A percentile compares a stretch with the other conserved stretches of the same genome.
Conservation (phyloP, 371 early-diverging fungal species). For the Rhizopus sp. region DNA sequence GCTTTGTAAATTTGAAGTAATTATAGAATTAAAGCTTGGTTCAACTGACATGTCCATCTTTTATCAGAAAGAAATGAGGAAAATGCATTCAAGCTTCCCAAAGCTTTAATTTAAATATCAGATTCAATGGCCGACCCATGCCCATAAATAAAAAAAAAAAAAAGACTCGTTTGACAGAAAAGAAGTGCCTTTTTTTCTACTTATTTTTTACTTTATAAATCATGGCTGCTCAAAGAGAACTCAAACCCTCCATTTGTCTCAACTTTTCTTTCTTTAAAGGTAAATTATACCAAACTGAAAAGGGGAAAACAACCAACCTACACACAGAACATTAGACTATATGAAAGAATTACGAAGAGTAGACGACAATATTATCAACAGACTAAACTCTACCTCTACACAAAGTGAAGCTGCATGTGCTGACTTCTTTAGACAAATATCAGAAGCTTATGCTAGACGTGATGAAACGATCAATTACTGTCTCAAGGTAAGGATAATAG, state of each 20-base stretch:
- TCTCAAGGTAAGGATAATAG: slow-evolving; percentile 51
- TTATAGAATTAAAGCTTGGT: slow-evolving; percentile 11
- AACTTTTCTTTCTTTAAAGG: slow-evolving; percentile 77
- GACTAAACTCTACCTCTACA: slow-evolving; percentile 74
- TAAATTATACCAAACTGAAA: slow-evolving; percentile 14
- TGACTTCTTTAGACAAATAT: slow-evolving; percentile 67
- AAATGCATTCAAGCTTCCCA: background rate
- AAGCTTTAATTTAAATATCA: background rate
- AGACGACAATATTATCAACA: slow-evolving; percentile 82
- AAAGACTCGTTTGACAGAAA: background rate
- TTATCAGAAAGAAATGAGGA: background rate
- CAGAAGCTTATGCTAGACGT: slow-evolving; percentile 67
- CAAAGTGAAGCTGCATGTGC: slow-evolving; percentile 66
- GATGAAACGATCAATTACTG: slow-evolving; percentile 73
- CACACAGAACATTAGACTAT: slow-evolving; percentile 37
- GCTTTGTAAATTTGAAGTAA: slow-evolving; percentile 35
- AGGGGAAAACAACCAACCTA: background rate
- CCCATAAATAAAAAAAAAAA: background rate
- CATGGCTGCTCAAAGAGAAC: slow-evolving; percentile 29
- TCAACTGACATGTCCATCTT: slow-evolving; percentile 49
- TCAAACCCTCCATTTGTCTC: slow-evolving; percentile 54
- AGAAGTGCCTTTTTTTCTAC: background rate
- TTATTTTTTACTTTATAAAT: slow-evolving; percentile 3
- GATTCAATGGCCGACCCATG: slow-evolving; percentile 1
- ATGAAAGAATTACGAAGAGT: slow-evolving; percentile 75